Percentiles rank a stretch among this genome's conserved stretches.
Evolutionary conservation across 139 green algal genomes (phyloP).

Genomic region (Coelastrella sp.): DNA sequence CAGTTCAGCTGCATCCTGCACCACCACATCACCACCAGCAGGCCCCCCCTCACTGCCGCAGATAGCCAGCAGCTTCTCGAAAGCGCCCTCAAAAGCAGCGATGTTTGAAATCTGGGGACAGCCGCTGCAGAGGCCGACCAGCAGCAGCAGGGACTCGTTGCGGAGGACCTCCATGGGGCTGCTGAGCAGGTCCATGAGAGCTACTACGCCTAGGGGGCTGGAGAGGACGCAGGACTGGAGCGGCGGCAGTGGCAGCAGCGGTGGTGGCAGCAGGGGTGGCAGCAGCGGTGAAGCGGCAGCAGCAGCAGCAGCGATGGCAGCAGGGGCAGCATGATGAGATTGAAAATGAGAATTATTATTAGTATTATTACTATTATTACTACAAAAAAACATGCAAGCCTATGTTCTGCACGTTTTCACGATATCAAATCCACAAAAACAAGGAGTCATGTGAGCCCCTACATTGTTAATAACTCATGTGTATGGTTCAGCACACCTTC

Average conservation of each 20-base stretch:
- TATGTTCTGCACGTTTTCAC: too few species aligned
- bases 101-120: constrained; percentile 89
- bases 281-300: neutral
- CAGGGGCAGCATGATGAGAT: neutral
- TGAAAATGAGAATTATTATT: too few species aligned
- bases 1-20: constrained; percentile 92
- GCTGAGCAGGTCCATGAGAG: constrained; percentile 86
- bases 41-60: constrained; percentile 78
- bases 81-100: constrained; percentile 91
- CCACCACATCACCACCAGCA: constrained; percentile 79
- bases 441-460: too few species aligned
- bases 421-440: too few species aligned
- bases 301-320: neutral
- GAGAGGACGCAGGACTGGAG: constrained; percentile 77
- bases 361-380: too few species aligned
- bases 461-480: neutral
- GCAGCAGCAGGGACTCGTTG: constrained; percentile 88
- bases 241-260: neutral
- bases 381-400: too few species aligned
- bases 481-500: constrained; percentile 40
- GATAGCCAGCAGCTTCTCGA: constrained; percentile 72
- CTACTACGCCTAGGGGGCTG: constrained; percentile 79
- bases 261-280: neutral
- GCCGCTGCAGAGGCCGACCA: constrained; percentile 74
- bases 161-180: constrained; percentile 51